Evolutionary conservation across 306 rosid species (phyloP).

Genomic region (Lotus japonicus): DNA sequence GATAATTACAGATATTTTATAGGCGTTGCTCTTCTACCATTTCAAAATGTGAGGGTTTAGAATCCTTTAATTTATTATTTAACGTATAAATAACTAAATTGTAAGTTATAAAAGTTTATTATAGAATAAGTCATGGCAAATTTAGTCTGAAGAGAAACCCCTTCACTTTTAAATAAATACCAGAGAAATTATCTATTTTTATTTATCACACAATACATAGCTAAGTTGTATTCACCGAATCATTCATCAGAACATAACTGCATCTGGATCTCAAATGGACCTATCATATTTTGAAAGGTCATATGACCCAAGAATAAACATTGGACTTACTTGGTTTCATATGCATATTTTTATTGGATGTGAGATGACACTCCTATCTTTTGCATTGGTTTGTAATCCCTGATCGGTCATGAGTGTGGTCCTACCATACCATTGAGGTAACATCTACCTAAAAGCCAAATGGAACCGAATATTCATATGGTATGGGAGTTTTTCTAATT

Average conservation of each 20-base stretch:
- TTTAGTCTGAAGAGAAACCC: too few species aligned
- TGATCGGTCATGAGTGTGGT: neutral
- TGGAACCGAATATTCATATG: neutral
- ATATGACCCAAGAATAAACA: neutral
- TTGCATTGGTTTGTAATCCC: neutral
- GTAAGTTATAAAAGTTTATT: too few species aligned
- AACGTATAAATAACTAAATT: too few species aligned
- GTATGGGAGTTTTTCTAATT: neutral
- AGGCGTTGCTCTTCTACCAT: too few species aligned
- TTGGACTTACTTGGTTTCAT: too few species aligned
- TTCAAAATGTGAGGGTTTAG: too few species aligned
- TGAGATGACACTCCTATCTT: neutral
- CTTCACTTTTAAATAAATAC: too few species aligned
- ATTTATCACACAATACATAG: neutral
- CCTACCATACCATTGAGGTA: constrained; percentile 14
- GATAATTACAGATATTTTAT: too few species aligned
- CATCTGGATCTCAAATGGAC: neutral
- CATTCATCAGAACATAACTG: too few species aligned
- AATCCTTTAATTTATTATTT: too few species aligned
- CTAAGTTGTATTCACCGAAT: neutral
- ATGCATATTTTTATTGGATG: neutral
- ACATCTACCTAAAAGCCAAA: constrained; percentile 2
- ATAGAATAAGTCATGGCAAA: too few species aligned
- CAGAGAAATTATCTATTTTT: too few species aligned
- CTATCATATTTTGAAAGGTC: neutral